Evolutionary conservation across 2,329 filamentous ascomycete genomes (phyloP).

Genomic region (Cadophora malorum): DNA sequence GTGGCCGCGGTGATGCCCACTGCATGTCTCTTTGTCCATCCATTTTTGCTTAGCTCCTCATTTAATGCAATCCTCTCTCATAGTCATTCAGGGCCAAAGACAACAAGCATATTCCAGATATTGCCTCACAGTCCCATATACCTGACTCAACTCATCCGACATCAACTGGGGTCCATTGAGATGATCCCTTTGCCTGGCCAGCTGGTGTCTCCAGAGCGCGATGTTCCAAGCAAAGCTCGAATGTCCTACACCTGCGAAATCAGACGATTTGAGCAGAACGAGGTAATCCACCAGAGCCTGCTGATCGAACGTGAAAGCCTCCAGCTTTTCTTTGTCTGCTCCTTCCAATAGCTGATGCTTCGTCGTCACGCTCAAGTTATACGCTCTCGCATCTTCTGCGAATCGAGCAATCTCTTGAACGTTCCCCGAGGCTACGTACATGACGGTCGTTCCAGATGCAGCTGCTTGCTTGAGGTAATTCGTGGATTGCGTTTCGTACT

Average conservation of each 20-base stretch:
- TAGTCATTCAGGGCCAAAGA: conserved; percentile 37
- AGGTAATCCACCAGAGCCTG: conserved; percentile 57
- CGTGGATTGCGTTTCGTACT: conserved; percentile 44
- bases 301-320: conserved; percentile 53
- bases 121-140: conserved; percentile 33
- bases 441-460: conserved; percentile 40
- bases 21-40: background rate
- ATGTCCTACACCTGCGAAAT: conserved; percentile 52
- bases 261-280: conserved; percentile 51
- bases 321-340: conserved; percentile 44
- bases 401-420: conserved; percentile 48
- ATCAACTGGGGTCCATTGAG: conserved; percentile 37
- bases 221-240: conserved; percentile 56
- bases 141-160: conserved; percentile 39
- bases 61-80: background rate
- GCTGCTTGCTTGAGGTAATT: conserved; percentile 47
- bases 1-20: too few relatives aligned
- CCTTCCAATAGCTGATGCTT: conserved; percentile 51
- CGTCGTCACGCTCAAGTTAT: conserved; percentile 49
- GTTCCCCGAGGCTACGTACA: conserved; percentile 54
- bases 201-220: conserved; percentile 44
- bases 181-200: conserved; percentile 28
- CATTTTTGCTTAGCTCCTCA: background rate
- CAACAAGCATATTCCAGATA: conserved; percentile 38
- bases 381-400: conserved; percentile 44